Base-by-base conservation (phyloP, 1,284 basidiomycete genomes). In the Volvariella volvacea region DNA sequence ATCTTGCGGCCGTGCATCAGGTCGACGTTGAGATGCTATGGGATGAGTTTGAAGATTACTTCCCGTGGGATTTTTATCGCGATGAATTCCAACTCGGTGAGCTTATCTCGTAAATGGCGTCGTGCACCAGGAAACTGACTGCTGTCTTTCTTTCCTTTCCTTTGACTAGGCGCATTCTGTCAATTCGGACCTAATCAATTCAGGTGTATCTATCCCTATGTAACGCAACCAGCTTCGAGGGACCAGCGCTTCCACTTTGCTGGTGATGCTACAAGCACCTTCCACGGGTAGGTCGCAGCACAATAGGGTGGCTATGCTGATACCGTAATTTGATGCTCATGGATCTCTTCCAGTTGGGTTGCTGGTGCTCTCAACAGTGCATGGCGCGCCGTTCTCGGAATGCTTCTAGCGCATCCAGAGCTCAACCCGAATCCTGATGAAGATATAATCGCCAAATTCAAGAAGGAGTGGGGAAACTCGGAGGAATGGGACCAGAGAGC, bases 301-400 rank as follows among this genome's bases (percentile, higher is more conserved):
- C n/a, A n/a, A n/a, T n/a, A n/a, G n/a, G n/a, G n/a, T n/a, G n/a
- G n/a, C n/a, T n/a, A n/a, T n/a, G n/a, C n/a, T n/a, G n/a, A n/a
- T n/a, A n/a, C n/a, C n/a, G n/a, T n/a, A n/a, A n/a, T n/a, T n/a
- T n/a, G n/a, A n/a, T n/a, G n/a, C n/a, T n/a, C n/a, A n/a, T n/a
- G n/a, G n/a, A n/a, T n/a, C n/a, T n/a, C n/a, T n/a, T n/a, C n/a
- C n/a, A n/a, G n/a, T n/a, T 56, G 59, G 58, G 55, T 60, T 3
- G 54, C 46, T 4, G 59, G 59, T 6, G 55, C 58, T 14, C 44
- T 61, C 10, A 54, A 61, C 36, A 55, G 53, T 14, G 56, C 55
- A 1, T 56, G 54, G 54, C 43, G 55, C 19, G 54, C 53, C 0
- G 56, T 61, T 3, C 46, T 47, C 19, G 52, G 54, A 16, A n/a